Evolutionary conservation across 495 filamentous ascomycete genomes (phyloP).

Genomic region (Penicillium antarcticum): DNA sequence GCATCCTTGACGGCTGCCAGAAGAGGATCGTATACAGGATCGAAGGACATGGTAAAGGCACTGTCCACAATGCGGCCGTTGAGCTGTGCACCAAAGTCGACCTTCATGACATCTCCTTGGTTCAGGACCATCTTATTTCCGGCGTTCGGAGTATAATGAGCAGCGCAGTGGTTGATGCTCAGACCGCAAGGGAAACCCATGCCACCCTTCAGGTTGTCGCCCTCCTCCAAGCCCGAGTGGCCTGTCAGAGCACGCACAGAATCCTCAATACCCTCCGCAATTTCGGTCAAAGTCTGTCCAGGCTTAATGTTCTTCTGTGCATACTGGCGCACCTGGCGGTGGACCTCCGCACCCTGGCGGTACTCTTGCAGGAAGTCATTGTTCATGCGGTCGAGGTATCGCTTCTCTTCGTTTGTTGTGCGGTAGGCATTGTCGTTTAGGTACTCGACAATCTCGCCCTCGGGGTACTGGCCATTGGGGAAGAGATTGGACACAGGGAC

Average conservation of each 20-base stretch:
- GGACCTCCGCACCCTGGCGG: constrained; percentile 80
- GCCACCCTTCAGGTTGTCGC: constrained; percentile 74
- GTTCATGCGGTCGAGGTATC: constrained; percentile 78
- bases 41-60: constrained; percentile 86
- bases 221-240: constrained; percentile 74
- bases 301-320: constrained; percentile 79
- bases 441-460: constrained; percentile 77
- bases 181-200: constrained; percentile 89
- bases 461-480: constrained; percentile 68
- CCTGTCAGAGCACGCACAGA: constrained; percentile 74
- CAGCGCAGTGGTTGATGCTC: constrained; percentile 82
- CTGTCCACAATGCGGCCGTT: constrained; percentile 90
- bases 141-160: constrained; percentile 90
- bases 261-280: constrained; percentile 85
- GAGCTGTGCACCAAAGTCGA: constrained; percentile 89
- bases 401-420: constrained; percentile 83
- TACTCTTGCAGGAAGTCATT: constrained; percentile 84
- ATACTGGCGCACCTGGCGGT: constrained; percentile 84
- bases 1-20: constrained; percentile 79
- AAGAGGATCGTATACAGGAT: constrained; percentile 80
- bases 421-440: constrained; percentile 74
- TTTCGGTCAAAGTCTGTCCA: constrained; percentile 73
- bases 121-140: constrained; percentile 80
- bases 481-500: constrained; percentile 75
- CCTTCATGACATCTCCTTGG: constrained; percentile 85